phyloP scores from a whole-genome alignment of 805 yeast genomes.

The Metschnikowia kunwiensis region DNA sequence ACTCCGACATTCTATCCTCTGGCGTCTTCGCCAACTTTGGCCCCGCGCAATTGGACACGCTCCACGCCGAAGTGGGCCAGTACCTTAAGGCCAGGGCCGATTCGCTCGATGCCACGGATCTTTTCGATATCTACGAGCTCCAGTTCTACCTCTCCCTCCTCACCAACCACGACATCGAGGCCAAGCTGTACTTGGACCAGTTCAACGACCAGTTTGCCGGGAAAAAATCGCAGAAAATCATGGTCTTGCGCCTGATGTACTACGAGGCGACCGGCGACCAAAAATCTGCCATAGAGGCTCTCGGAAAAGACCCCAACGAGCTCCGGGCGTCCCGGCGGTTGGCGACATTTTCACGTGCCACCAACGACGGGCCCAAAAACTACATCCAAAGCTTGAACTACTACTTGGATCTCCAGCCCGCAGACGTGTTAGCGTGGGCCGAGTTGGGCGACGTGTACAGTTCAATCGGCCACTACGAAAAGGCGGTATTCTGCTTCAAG shows the following conservation, averaged over 20 bases:
- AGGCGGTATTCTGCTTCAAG: slow-evolving; percentile 63
- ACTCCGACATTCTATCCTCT: slow-evolving; percentile 19
- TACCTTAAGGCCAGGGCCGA: slow-evolving; percentile 32
- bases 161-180: slow-evolving; percentile 66
- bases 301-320: slow-evolving; percentile 35
- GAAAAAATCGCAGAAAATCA: slow-evolving; percentile 52
- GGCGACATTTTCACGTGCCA: slow-evolving; percentile 30
- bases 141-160: slow-evolving; percentile 63
- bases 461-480: slow-evolving; percentile 57
- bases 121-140: slow-evolving; percentile 61
- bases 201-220: slow-evolving; percentile 67
- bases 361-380: slow-evolving; percentile 19
- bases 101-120: slow-evolving; percentile 43
- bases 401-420: slow-evolving; percentile 61
- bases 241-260: slow-evolving; percentile 52
- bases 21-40: slow-evolving; percentile 49
- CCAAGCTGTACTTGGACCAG: slow-evolving; percentile 61
- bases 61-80: slow-evolving; percentile 39
- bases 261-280: slow-evolving; percentile 51
- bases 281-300: slow-evolving; percentile 26
- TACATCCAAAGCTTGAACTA: slow-evolving; percentile 55
- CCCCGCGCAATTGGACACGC: slow-evolving; percentile 42
- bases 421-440: slow-evolving; percentile 75
- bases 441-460: slow-evolving; percentile 70
- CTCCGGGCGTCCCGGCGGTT: slow-evolving; percentile 36